These are phyloP conservation scores for Lepidium aucheri DNA, from an alignment of 345 rosid species.

Conservation along the genomic window DNA sequence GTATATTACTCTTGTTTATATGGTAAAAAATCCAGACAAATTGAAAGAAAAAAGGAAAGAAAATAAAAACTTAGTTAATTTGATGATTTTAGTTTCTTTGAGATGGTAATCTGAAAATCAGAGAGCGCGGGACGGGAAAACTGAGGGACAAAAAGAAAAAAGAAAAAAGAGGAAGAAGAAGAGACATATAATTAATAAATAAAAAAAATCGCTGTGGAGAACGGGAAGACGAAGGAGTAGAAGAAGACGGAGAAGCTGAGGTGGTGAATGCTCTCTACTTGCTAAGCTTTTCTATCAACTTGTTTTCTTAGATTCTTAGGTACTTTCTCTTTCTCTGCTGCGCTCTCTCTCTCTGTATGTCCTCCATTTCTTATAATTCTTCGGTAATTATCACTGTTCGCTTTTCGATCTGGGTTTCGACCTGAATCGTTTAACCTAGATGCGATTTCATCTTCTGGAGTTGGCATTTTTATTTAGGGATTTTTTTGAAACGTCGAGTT, in stretches of 20 bases:
- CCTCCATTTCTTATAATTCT: neutral
- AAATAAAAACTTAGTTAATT: neutral
- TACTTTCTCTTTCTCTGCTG: neutral
- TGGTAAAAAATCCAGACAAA: neutral
- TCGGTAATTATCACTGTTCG: constrained; percentile 5
- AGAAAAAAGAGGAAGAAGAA: neutral
- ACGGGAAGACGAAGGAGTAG: constrained; percentile 21
- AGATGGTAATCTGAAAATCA: constrained; percentile 17
- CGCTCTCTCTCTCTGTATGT: neutral
- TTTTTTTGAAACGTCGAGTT: neutral
- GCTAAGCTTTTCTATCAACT: neutral
- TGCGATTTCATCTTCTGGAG: constrained; percentile 12
- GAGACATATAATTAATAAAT: neutral
- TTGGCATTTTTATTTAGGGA: constrained; percentile 2
- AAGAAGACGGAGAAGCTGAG: constrained; percentile 14
- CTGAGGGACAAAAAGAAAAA: neutral
- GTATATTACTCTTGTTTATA: neutral
- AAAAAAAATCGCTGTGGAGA: neutral
- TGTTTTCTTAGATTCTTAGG: constrained; percentile 9
- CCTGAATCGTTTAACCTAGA: constrained; percentile 8
- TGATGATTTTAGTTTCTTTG: neutral
- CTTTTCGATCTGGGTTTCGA: constrained; percentile 13
- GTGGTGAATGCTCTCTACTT: constrained; percentile 13
- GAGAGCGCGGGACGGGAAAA: constrained; percentile 32
- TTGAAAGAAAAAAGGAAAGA: neutral